A percentile compares a stretch with the other conserved stretches of the same genome.
Conservation (phyloP, 352 stramenopile species). For the Globisporangium polare region DNA sequence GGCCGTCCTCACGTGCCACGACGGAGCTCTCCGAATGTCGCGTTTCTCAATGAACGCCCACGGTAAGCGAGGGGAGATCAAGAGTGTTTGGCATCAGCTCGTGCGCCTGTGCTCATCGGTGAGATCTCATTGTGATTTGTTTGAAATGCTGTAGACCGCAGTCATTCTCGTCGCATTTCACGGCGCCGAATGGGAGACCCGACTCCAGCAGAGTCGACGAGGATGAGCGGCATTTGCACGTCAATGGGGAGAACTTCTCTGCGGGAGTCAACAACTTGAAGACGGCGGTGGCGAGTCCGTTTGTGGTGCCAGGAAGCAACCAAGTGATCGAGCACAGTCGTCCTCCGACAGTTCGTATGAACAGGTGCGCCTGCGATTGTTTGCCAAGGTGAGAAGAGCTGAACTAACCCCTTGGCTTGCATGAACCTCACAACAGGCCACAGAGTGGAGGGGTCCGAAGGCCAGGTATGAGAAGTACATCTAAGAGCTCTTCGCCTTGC, state of each 20-base stretch:
- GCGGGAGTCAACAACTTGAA: neutral
- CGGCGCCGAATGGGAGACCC: conserved; percentile 10
- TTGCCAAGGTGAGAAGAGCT: neutral
- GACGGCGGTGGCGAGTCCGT: neutral
- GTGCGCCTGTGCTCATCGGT: neutral
- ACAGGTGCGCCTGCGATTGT: conserved; percentile 1
- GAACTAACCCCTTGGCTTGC: neutral
- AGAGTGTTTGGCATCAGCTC: neutral
- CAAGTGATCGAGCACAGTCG: conserved; percentile 13
- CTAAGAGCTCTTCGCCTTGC: neutral
- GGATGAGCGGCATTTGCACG: conserved; percentile 6
- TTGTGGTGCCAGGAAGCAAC: conserved; percentile 6
- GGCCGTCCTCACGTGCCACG: conserved; percentile 28
- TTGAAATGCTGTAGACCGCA: conserved; percentile 15
- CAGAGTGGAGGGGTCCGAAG: conserved; percentile 49
- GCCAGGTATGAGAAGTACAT: conserved; percentile 13
- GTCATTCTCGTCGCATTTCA: conserved; percentile 27
- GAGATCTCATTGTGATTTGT: neutral
- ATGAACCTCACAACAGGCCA: conserved; percentile 24
- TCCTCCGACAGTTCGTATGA: conserved; percentile 5
- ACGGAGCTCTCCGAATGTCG: conserved; percentile 21
- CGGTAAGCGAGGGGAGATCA: conserved; percentile 18
- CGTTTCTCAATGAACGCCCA: conserved; percentile 37
- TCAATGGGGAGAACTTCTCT: conserved; percentile 2
- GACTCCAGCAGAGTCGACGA: conserved; percentile 10